Percentiles rank a stretch among this genome's conserved stretches.
These are phyloP conservation scores for Magnusiomyces sp. DNA, from an alignment of 1,139 yeast genomes.

Conservation along the genomic window DNA sequence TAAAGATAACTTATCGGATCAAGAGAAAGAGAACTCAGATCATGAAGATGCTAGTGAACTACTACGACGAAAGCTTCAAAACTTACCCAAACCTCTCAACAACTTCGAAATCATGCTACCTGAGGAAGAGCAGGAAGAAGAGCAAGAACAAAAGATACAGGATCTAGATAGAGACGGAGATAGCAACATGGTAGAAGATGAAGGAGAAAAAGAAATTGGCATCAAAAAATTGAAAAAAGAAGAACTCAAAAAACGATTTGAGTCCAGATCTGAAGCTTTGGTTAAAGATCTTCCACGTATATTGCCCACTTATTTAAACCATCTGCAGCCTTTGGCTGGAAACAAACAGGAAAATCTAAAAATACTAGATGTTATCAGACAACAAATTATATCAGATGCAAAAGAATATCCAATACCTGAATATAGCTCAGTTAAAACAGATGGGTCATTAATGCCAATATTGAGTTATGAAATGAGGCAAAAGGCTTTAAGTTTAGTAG, in stretches of 20 bases:
- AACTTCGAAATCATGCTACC: constrained; percentile 46
- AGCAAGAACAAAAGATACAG: constrained; percentile 13
- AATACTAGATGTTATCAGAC: constrained; percentile 35
- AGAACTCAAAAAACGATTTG: constrained; percentile 23
- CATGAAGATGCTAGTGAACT: constrained; percentile 16
- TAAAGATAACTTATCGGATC: constrained; percentile 12
- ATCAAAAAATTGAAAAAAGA: constrained; percentile 20
- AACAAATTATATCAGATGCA: constrained; percentile 43
- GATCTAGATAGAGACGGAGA: constrained; percentile 7
- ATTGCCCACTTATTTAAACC: too few species aligned
- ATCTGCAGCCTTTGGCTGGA: too few species aligned
- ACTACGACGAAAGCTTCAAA: constrained; percentile 31
- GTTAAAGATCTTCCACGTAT: constrained; percentile 44
- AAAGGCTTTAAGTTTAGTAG: constrained; percentile 31
- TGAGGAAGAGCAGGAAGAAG: constrained; percentile 28
- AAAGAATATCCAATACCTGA: constrained; percentile 31
- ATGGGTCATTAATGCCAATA: constrained; percentile 31
- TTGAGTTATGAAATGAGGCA: constrained; percentile 35
- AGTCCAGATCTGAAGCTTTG: constrained; percentile 43
- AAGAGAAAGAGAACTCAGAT: constrained; percentile 13
- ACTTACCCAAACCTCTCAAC: constrained; percentile 48
- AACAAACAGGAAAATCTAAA: too few species aligned
- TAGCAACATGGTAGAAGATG: constrained; percentile 26
- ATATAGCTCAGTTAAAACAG: constrained; percentile 18
- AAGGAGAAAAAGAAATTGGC: constrained; percentile 32